A percentile compares a stretch with the other conserved stretches of the same genome.
phyloP scores from a whole-genome alignment of 2,329 filamentous ascomycete species.

The Trichoderma afroharzianum region DNA sequence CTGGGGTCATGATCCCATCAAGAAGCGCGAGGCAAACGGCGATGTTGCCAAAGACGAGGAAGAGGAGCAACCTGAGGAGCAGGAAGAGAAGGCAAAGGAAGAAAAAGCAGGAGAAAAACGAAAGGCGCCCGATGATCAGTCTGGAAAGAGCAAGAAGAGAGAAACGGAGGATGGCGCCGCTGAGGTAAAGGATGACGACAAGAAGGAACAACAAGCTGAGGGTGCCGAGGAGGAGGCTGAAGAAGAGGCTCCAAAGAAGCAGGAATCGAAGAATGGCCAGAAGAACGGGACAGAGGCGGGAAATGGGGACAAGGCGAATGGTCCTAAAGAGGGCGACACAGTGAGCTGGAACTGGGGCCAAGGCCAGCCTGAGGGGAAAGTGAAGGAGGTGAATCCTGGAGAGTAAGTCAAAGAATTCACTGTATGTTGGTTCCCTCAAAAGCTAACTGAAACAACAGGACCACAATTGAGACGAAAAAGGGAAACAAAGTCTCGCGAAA shows the following conservation, averaged over 20 bases:
- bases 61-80: background rate
- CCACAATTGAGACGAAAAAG: conserved; percentile 39
- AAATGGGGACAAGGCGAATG: conserved; percentile 24
- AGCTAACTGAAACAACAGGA: conserved; percentile 24
- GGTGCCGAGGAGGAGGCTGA: conserved; percentile 19
- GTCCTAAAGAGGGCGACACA: conserved; percentile 38
- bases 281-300: background rate
- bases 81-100: conserved; percentile 8
- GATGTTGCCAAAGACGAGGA: conserved; percentile 18
- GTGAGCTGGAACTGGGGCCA: conserved; percentile 47
- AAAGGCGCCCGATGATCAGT: conserved; percentile 23
- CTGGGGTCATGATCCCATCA: conserved; percentile 55
- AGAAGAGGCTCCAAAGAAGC: background rate
- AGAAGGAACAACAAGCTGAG: conserved; percentile 10
- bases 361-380: conserved; percentile 42
- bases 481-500: conserved; percentile 41
- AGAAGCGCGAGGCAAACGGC: conserved; percentile 29
- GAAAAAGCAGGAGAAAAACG: conserved; percentile 29
- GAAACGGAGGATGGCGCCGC: conserved; percentile 23
- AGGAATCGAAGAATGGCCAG: background rate
- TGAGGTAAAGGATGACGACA: conserved; percentile 13
- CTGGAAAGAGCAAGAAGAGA: conserved; percentile 31
- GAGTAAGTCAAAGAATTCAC: conserved; percentile 30
- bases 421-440: background rate
- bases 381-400: conserved; percentile 42